Evolutionary conservation across 768 basidiomycete species (phyloP).

Genomic region (Tylopilus sp.): DNA sequence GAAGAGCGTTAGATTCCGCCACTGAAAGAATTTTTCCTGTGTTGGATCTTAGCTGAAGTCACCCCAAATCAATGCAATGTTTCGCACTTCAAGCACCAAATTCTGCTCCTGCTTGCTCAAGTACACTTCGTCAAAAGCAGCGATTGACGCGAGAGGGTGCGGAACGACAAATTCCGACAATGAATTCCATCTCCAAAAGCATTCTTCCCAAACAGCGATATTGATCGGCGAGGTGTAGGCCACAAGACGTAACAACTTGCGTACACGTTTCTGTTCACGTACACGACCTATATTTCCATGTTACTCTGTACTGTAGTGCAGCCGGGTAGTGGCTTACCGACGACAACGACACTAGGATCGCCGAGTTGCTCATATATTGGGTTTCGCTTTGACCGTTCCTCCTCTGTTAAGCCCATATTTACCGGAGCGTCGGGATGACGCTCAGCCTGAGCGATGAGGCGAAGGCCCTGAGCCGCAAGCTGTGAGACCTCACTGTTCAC

Average conservation of each 20-base stretch:
- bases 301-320: constrained; percentile 1
- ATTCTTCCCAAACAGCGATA: constrained; percentile 80
- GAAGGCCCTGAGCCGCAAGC: constrained; percentile 64
- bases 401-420: constrained; percentile 49
- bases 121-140: constrained; percentile 34
- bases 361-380: constrained; percentile 77
- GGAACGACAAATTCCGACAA: constrained; percentile 58
- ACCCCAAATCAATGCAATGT: not conserved
- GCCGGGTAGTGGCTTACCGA: constrained; percentile 47
- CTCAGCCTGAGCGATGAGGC: constrained; percentile 65
- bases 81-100: constrained; percentile 37
- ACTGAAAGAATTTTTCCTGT: constrained; percentile 73
- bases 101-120: constrained; percentile 36
- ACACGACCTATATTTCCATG: constrained; percentile 57
- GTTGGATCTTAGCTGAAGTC: constrained; percentile 5
- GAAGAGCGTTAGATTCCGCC: constrained; percentile 82
- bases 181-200: constrained; percentile 69
- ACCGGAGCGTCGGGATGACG: constrained; percentile 55
- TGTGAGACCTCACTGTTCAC: constrained; percentile 64
- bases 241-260: constrained; percentile 64
- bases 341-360: constrained; percentile 64
- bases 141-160: constrained; percentile 30
- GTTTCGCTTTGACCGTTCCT: constrained; percentile 64
- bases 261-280: constrained; percentile 75
- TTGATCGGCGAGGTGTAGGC: constrained; percentile 64